Percentiles rank a stretch among this genome's conserved stretches.
Conservation (phyloP, 306 rosid genomes). For the Quercus glauca region DNA sequence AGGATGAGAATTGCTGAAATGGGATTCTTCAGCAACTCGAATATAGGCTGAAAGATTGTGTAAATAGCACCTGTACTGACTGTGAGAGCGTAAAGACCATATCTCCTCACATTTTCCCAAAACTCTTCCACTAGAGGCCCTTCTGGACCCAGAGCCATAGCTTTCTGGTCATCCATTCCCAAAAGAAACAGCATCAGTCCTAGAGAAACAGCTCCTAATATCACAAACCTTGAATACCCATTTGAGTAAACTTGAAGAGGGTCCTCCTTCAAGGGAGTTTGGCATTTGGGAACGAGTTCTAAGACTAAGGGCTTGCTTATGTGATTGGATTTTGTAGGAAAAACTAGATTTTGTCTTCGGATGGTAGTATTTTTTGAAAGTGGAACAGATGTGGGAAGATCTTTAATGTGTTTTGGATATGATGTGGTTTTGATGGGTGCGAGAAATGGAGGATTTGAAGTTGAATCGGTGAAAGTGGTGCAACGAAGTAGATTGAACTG, state of each 20-base stretch:
- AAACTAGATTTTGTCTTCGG: not conserved
- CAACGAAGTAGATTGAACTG: slow-evolving; percentile 27
- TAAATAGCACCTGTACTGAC: slow-evolving; percentile 88
- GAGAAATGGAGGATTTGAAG: slow-evolving; percentile 18
- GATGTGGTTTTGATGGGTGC: slow-evolving; percentile 23
- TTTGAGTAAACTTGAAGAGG: not conserved
- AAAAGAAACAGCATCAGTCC: slow-evolving; percentile 52
- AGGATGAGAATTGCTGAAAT: slow-evolving; percentile 74
- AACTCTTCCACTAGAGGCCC: slow-evolving; percentile 93
- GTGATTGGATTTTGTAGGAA: not conserved
- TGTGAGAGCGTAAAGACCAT: slow-evolving; percentile 74
- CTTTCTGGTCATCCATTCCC: slow-evolving; percentile 60
- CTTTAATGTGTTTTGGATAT: slow-evolving; percentile 12
- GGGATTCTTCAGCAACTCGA: slow-evolving; percentile 79
- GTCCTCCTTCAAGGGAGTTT: not conserved
- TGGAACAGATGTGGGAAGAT: not conserved
- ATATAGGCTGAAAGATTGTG: slow-evolving; percentile 57
- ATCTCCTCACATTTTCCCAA: slow-evolving; percentile 93
- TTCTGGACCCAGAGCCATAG: slow-evolving; percentile 83
- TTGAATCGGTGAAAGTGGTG: slow-evolving; percentile 19
- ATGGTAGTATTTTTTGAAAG: slow-evolving; percentile 9
- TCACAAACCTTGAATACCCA: slow-evolving; percentile 36
- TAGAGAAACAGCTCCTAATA: slow-evolving; percentile 63
- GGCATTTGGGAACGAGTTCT: slow-evolving; percentile 19
- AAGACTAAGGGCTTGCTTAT: not conserved